Base-by-base conservation (phyloP, 352 stramenopile species). In the Globisporangium parvum region DNA sequence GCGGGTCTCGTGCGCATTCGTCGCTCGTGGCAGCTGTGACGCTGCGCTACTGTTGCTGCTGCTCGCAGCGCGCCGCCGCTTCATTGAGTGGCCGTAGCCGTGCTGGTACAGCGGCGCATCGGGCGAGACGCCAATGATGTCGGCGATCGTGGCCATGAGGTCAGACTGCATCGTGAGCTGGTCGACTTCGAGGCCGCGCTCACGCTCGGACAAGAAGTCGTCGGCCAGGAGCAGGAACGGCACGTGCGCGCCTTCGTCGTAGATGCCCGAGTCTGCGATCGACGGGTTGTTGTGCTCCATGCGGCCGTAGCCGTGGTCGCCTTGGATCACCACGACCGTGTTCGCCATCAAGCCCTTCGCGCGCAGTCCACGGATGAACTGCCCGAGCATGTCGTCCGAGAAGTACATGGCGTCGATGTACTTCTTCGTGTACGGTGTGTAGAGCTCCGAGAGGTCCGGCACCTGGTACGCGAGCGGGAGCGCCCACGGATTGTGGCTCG, bases 331-430 rank as follows among this genome's bases (percentile, higher is more conserved):
- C 39, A 89, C 74, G 40, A 89, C 71, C 39, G 79, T 89, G 61
- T 89, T 86, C 40, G 82, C 80, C 74, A 87, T 85, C 4, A 89
- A 55, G 2, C 67, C 72, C 51, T 83, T 82, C 2, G 53, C 53
- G 42, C 79, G 74, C 55, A 89, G 42, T 5, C 57, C 59, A 31
- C 62, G 52, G 40, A 88, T 77, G 40, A 88, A 87, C 15, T 80
- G 59, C 31, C 78, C 75, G 23, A 87, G 63, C 71, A 82, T 83
- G 44, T 77, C 73, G 41, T 90, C 79, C 0, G 72, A 78, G 48
- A 90, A 90, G 58, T 74, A 73, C 68, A 87, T 76, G n/a, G 75
- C 65, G 47, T 90, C 71, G 51, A 90, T 35, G 47, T 87, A 87
- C 31, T 82, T 80, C 53, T 85, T 78, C 65, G 85, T 87, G 60